A percentile compares a stretch with the other conserved stretches of the same genome.
Conservation (phyloP, 1,139 yeast species). For the Geotrichum histeridarum region DNA sequence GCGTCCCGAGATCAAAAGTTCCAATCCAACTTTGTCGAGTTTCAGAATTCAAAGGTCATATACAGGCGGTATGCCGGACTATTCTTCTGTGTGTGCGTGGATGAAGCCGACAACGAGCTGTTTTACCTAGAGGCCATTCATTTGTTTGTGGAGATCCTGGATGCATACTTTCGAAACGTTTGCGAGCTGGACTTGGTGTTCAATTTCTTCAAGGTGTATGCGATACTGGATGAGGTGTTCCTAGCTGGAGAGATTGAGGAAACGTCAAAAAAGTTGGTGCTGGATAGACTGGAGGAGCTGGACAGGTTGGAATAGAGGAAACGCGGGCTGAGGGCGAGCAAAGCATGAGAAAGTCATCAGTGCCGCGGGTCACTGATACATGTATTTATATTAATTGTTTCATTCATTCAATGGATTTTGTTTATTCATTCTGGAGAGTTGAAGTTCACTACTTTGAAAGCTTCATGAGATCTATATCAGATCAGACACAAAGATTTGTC, state of each 20-base stretch:
- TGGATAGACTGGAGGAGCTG: slow-evolving; percentile 50
- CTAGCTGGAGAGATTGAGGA: slow-evolving; percentile 81
- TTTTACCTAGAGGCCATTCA: slow-evolving; percentile 81
- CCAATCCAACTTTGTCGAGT: slow-evolving; percentile 49
- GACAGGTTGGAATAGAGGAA: slow-evolving; percentile 31
- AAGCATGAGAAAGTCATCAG: too few species aligned
- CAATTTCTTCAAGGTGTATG: slow-evolving; percentile 88
- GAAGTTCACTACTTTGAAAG: too few species aligned
- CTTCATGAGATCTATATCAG: too few species aligned
- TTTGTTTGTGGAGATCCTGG: slow-evolving; percentile 81
- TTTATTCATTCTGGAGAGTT: too few species aligned
- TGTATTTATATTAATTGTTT: too few species aligned
- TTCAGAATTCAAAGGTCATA: slow-evolving; percentile 64
- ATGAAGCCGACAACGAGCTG: slow-evolving; percentile 69
- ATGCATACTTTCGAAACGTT: slow-evolving; percentile 80
- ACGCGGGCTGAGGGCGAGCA: too few species aligned
- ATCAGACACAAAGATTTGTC: too few species aligned
- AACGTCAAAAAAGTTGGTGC: slow-evolving; percentile 71
- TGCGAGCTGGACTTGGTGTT: slow-evolving; percentile 93
- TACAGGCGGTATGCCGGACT: slow-evolving; percentile 91
- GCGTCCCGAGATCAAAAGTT: slow-evolving; percentile 78
- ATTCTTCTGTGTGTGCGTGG: slow-evolving; percentile 77
- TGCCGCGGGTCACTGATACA: too few species aligned
- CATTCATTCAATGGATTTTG: too few species aligned
- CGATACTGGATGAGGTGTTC: slow-evolving; percentile 80